These are phyloP conservation scores for Pyrenochaeta sp. DNA, from an alignment of 2,329 filamentous ascomycete species.

Conservation along the genomic window DNA sequence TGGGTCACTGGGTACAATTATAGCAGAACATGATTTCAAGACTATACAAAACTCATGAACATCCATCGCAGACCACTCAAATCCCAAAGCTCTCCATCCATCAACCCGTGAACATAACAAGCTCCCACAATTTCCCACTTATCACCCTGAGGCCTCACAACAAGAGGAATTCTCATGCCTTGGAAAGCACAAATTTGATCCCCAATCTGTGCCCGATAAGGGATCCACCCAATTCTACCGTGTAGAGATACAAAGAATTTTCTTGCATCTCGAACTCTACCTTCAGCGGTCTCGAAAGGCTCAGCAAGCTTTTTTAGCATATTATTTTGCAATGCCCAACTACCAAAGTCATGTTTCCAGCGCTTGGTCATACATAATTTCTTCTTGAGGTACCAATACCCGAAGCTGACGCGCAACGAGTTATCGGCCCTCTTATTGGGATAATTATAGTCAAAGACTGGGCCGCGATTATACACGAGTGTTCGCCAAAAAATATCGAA, in stretches of 20 bases:
- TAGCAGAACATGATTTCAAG: no score
- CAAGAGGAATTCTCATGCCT: constrained; percentile 14
- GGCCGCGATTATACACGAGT: constrained; percentile 13
- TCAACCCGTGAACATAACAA: constrained; percentile 19
- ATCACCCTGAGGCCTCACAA: constrained; percentile 4
- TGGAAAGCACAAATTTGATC: constrained; percentile 9
- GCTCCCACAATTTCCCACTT: constrained; percentile 14
- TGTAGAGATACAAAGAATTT: constrained; percentile 14
- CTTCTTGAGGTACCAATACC: constrained; percentile 17
- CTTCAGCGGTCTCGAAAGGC: constrained; percentile 13
- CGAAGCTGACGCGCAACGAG: neutral
- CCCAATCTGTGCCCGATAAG: constrained; percentile 2
- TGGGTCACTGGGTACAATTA: no score
- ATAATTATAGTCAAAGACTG: neutral
- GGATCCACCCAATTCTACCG: constrained; percentile 16
- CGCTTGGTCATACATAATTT: constrained; percentile 13
- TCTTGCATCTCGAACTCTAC: constrained; percentile 9
- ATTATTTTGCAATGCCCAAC: neutral
- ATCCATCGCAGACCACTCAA: constrained; percentile 5
- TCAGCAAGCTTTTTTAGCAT: constrained; percentile 5
- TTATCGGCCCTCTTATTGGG: no score
- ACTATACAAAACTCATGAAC: constrained; percentile 11
- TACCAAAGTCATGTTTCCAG: neutral
- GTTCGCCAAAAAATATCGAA: constrained; percentile 18
- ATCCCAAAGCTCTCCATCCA: constrained; percentile 17